Base-by-base conservation (phyloP, 2,329 filamentous ascomycete genomes). In the Hypoxylon sp. region DNA sequence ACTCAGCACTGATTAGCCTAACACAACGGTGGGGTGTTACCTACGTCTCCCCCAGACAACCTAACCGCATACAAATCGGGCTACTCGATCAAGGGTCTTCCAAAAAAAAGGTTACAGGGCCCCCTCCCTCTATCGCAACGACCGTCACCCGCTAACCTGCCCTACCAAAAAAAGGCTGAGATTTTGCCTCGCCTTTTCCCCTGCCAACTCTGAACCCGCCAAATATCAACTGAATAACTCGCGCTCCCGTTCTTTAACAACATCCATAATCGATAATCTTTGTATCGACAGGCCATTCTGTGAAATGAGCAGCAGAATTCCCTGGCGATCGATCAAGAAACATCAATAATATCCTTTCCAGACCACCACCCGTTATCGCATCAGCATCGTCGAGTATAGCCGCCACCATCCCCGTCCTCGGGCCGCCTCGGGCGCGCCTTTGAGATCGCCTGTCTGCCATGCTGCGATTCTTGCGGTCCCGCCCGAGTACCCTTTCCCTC, bases 401-500 rank as follows among this genome's bases (percentile, higher is more conserved):
- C 48, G 24, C 33, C 23, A 48, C 33, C 50, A 35, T 17, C 41
- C 60, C 26, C 18, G 48, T 53, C 47, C 23, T 60, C 62, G 68
- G 70, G 64, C 68, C 65, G 56, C 35, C 52, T 46, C 37, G 58
- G 70, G 68, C 64, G 63, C 58, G 62, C 68, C 66, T 2, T 60
- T 41, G 33, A n/a, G 52, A 43, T 40, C 48, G 20, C 20, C 31
- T 52, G 53, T 60, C 64, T 63, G 31, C 13, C 60, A 72, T 73
- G 69, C 55, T 69, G n/a, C 70, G 70, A 60, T 55, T 68, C 9
- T 48, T 72, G 18, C 68, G 69, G 47, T 63, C 60, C 13, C 63
- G 55, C 46, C 63, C 52, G 47, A 68, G 63, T 23, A 17, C 69
- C 23, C 38, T 65, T 20, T 55, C 63, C 24, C 60, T 68, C 33